Evolutionary conservation across 352 stramenopile species (phyloP).

Genomic region (Globisporangium polare): DNA sequence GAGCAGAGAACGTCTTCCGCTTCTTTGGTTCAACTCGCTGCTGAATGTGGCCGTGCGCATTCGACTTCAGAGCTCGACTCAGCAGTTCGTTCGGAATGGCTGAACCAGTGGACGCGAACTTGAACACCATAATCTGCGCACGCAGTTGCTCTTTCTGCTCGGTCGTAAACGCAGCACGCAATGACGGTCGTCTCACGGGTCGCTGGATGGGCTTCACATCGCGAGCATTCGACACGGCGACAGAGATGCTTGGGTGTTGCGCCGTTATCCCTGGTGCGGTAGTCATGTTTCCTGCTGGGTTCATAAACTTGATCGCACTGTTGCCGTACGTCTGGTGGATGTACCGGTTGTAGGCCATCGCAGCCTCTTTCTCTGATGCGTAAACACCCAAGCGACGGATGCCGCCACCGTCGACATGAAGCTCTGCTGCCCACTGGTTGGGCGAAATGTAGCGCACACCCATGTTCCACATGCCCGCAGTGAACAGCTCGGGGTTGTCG

Average conservation of each 20-base stretch:
- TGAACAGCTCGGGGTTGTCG: slow-evolving; percentile 77
- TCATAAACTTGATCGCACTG: slow-evolving; percentile 81
- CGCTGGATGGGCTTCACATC: slow-evolving; percentile 58
- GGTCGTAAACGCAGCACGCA: slow-evolving; percentile 64
- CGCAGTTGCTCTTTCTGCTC: slow-evolving; percentile 88
- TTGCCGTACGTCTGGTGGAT: slow-evolving; percentile 84
- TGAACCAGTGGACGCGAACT: slow-evolving; percentile 79
- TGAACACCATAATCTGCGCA: slow-evolving; percentile 91
- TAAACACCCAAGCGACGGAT: slow-evolving; percentile 78
- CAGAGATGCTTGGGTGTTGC: slow-evolving; percentile 33
- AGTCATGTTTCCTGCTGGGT: slow-evolving; percentile 49
- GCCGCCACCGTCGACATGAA: slow-evolving; percentile 77
- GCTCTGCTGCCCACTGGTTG: slow-evolving; percentile 76
- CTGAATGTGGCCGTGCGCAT: slow-evolving; percentile 53
- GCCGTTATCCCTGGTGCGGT: slow-evolving; percentile 11
- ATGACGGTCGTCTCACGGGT: slow-evolving; percentile 26
- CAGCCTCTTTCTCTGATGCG: slow-evolving; percentile 66
- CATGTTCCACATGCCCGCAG: slow-evolving; percentile 79
- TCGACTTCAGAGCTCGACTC: slow-evolving; percentile 64
- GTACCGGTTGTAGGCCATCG: slow-evolving; percentile 83
- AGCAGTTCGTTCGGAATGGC: slow-evolving; percentile 78
- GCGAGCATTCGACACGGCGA: slow-evolving; percentile 42
- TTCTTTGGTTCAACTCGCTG: slow-evolving; percentile 60
- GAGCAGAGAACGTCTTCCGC: slow-evolving; percentile 64
- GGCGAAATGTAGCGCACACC: slow-evolving; percentile 73